phyloP scores from a whole-genome alignment of 768 basidiomycete species.

The Rubroboletus pulcherrimus region DNA sequence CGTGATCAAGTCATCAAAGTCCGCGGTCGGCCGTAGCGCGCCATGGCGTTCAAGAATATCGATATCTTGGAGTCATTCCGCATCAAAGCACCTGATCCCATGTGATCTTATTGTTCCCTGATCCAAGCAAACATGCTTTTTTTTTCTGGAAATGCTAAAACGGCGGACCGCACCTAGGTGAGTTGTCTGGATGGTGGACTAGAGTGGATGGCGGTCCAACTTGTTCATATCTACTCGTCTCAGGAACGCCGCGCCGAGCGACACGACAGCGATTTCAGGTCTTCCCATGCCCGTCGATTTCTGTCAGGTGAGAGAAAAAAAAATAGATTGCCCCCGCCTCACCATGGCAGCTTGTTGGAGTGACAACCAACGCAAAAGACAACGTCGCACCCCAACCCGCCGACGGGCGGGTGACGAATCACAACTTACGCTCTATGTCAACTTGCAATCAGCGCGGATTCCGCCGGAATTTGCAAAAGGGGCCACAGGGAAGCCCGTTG shows the following conservation, averaged over 20 bases:
- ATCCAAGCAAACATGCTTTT: not conserved
- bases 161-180: not conserved
- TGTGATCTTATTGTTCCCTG: not conserved
- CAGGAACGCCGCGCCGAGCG: not conserved
- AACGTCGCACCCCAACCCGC: not conserved
- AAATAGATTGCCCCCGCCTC: not conserved
- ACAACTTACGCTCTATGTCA: not conserved
- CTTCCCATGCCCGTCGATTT: not conserved
- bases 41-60: slow-evolving; percentile 1
- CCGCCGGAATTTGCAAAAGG: not conserved
- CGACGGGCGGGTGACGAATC: not conserved
- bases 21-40: not conserved
- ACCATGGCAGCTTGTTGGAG: not conserved
- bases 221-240: not conserved
- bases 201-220: not conserved
- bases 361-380: not conserved
- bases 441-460: not conserved
- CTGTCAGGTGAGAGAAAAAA: not conserved
- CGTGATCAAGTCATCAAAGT: not conserved
- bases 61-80: not conserved
- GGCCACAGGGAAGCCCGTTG: not conserved
- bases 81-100: not conserved
- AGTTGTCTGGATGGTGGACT: not conserved
- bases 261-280: not conserved
- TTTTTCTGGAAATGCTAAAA: not conserved